phyloP scores from a whole-genome alignment of 208 protist genomes.

The Trypanosoma brucei region DNA sequence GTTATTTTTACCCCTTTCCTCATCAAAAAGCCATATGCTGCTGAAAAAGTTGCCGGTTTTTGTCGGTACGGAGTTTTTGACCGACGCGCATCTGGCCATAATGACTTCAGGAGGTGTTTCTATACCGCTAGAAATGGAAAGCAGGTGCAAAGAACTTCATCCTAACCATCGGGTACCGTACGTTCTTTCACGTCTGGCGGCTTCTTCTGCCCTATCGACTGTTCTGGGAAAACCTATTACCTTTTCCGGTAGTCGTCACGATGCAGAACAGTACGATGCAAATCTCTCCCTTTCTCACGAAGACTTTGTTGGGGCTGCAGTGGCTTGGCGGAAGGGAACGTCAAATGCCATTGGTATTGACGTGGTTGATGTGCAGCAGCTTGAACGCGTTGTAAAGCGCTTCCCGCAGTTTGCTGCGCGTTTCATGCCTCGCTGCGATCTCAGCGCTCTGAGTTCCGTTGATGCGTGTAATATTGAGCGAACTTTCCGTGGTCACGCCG shows the following conservation, averaged over 20 bases:
- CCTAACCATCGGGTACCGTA: constrained; percentile 41
- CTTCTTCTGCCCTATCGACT: constrained; percentile 32
- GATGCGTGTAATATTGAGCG: not conserved
- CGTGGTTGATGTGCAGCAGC: constrained; percentile 32
- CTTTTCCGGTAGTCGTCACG: constrained; percentile 29
- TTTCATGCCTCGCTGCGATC: constrained; percentile 10
- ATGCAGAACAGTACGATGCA: constrained; percentile 26
- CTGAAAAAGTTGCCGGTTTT: not conserved
- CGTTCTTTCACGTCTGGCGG: constrained; percentile 56
- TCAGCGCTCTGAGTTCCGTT: not conserved
- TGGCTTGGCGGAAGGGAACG: constrained; percentile 29
- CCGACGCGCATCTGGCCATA: constrained; percentile 11
- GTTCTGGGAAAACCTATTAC: constrained; percentile 8
- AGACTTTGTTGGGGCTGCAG: constrained; percentile 33
- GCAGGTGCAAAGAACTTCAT: constrained; percentile 17
- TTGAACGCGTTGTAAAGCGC: constrained; percentile 28
- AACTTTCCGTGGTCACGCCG: constrained; percentile 11
- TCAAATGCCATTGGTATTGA: constrained; percentile 30
- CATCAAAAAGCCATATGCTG: not conserved
- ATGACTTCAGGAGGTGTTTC: not conserved
- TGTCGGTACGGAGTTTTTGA: not conserved
- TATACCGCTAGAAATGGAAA: constrained; percentile 3
- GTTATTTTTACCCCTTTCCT: too few species aligned
- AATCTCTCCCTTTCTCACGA: constrained; percentile 52
- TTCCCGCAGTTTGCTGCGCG: constrained; percentile 19